Evolutionary conservation across 1,139 yeast genomes (phyloP).

Genomic region (Suhomyces anneliseae): DNA sequence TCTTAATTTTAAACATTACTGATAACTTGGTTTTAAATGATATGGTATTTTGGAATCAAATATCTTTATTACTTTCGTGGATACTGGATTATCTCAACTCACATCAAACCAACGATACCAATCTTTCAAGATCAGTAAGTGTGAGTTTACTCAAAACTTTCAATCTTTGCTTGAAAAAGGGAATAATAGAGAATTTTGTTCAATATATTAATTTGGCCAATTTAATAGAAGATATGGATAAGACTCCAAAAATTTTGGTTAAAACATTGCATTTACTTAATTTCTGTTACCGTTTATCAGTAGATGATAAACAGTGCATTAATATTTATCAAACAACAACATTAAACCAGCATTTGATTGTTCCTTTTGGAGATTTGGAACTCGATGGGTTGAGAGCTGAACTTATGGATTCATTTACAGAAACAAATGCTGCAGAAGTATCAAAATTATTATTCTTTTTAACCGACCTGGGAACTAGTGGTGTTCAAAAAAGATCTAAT

Average conservation of each 20-base stretch:
- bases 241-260: neutral
- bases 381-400: slow-evolving; percentile 16
- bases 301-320: slow-evolving; percentile 11
- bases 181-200: slow-evolving; percentile 20
- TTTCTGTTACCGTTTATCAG: slow-evolving; percentile 15
- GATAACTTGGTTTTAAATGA: slow-evolving; percentile 30
- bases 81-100: slow-evolving; percentile 23
- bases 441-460: slow-evolving; percentile 10
- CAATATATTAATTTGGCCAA: slow-evolving; percentile 10
- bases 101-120: slow-evolving; percentile 4
- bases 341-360: slow-evolving; percentile 15
- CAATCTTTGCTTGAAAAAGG: slow-evolving; percentile 21
- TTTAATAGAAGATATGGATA: neutral
- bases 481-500: neutral
- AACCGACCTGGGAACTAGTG: slow-evolving; percentile 1
- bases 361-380: slow-evolving; percentile 22
- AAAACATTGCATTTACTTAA: slow-evolving; percentile 23
- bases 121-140: slow-evolving; percentile 22
- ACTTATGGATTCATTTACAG: slow-evolving; percentile 8
- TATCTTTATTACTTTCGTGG: slow-evolving; percentile 33
- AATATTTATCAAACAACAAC: slow-evolving; percentile 18
- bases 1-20: slow-evolving; percentile 31
- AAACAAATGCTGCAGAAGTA: slow-evolving; percentile 7
- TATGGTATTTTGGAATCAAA: slow-evolving; percentile 28
- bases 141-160: slow-evolving; percentile 26